Evolutionary conservation across 139 green algal genomes (phyloP).

Genomic region (Raphidocelis subcapitata): DNA sequence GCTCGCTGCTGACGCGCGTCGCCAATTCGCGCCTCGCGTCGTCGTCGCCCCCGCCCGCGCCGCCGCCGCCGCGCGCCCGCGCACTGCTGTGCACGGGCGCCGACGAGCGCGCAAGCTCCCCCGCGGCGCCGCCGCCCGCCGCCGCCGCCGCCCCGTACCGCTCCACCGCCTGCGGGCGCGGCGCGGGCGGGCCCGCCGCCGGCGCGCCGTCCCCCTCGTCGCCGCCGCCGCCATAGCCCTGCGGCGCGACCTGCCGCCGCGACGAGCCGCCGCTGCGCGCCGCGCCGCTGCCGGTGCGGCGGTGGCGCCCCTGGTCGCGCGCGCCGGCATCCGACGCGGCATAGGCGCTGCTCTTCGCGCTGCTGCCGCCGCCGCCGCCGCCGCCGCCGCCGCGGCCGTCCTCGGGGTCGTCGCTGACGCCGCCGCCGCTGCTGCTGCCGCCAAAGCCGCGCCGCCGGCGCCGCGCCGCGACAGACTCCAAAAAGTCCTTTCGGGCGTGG

Average conservation of each 20-base stretch:
- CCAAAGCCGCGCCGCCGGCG: not conserved
- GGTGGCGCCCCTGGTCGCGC: not conserved
- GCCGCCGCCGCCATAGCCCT: not conserved
- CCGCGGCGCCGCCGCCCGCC: too few relatives aligned
- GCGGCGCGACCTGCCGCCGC: not conserved
- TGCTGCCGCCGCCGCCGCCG: not conserved
- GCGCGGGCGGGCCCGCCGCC: not conserved
- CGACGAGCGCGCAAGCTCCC: too few relatives aligned
- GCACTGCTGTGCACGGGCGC: too few relatives aligned
- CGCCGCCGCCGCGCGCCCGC: too few relatives aligned
- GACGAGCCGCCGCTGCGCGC: too few relatives aligned
- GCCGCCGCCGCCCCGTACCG: too few relatives aligned
- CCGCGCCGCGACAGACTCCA: not conserved
- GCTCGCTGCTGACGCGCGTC: not conserved
- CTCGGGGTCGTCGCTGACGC: not conserved
- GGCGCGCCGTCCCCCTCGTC: not conserved
- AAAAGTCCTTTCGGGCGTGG: constrained; percentile 13
- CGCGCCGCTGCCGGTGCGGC: not conserved
- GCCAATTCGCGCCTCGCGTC: not conserved
- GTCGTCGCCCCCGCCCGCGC: too few relatives aligned
- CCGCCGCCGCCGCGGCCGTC: not conserved
- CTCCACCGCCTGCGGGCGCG: too few relatives aligned
- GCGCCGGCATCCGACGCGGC: not conserved
- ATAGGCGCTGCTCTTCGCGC: too few relatives aligned
- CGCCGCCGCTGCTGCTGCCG: not conserved